Evolutionary conservation across 1,284 basidiomycete genomes (phyloP), one percentile per base, ranked within the genome.

Genomic region (Ganoderma lingzhi): DNA sequence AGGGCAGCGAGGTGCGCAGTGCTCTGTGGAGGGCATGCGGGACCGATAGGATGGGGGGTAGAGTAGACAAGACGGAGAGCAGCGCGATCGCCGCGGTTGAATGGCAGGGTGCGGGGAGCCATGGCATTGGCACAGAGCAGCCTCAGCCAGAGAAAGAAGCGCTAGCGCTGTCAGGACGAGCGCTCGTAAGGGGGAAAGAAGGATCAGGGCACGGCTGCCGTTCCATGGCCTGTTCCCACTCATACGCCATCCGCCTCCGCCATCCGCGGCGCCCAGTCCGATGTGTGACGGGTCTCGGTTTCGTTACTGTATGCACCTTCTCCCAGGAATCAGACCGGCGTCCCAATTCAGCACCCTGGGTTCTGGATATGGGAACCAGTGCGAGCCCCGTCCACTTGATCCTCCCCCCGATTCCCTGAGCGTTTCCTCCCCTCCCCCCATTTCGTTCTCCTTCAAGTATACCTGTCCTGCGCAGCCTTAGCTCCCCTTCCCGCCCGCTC

Each of bases 401-500:
- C 30, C 45, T n/a, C 30, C 45, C 64, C 62, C 28, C 44, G 48
- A 6, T 37, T 61, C 59, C 23, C 63, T 2, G 19, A 55, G 23
- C 53, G 42, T 28, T 44, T 55, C 39, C 19, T 28, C 41, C 28
- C 30, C 48, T 35, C 51, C 41, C 63, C 53, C 64, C 58, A 32
- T 64, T 61, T 56, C 30, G 63, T 42, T 56, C 61, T 61, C 70
- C 45, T 62, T 64, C 64, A 69, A 65, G 64, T 65, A 69, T 41
- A 28, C 68, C 39, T 48, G 6, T 28, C 53, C 60, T 66, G 56
- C 37, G 42, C 48, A 55, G 51, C 62, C 68, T 41, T 61, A 30
- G 59, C 51, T 37, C 44, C 56, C 65, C 35, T 48, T 58, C 65
- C 69, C 55, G 28, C 53, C 59, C 60, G 62, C 45, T 55, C 59